Conservation (phyloP, 1,284 basidiomycete species). For the Amylostereum areolatum region DNA sequence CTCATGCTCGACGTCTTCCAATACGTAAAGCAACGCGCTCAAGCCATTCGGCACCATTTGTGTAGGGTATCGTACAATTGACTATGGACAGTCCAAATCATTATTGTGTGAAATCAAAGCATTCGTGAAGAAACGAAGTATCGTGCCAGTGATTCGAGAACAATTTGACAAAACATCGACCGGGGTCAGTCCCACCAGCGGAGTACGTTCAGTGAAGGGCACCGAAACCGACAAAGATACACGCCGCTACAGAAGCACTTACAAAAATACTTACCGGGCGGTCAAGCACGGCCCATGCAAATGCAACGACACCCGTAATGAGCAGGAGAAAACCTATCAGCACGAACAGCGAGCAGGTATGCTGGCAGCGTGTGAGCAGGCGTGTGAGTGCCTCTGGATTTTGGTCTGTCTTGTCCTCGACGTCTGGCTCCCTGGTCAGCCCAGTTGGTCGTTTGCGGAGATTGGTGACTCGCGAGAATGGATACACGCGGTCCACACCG, state of each 20-base stretch:
- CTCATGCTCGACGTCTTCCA: too few species aligned
- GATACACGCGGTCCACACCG: constrained; percentile 1
- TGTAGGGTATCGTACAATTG: too few species aligned
- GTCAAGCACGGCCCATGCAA: constrained; percentile 27
- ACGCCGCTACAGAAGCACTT: constrained; percentile 23
- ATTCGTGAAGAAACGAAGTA: too few species aligned
- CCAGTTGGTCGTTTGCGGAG: background rate
- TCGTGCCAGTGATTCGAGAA: too few species aligned
- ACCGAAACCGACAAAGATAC: constrained; percentile 18
- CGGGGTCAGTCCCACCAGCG: background rate
- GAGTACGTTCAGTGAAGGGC: constrained; percentile 11
- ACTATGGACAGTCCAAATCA: too few species aligned
- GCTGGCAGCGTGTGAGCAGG: constrained; percentile 26
- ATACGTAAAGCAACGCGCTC: too few species aligned
- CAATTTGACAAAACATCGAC: too few species aligned
- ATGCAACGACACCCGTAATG: constrained; percentile 27
- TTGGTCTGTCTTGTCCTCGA: constrained; percentile 10
- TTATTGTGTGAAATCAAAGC: too few species aligned
- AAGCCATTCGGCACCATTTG: too few species aligned
- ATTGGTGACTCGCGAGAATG: background rate
- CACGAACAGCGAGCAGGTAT: constrained; percentile 23
- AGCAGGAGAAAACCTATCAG: constrained; percentile 28
- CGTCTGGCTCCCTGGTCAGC: constrained; percentile 1
- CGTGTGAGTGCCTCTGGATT: constrained; percentile 19
- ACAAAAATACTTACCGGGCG: constrained; percentile 24